Conservation (phyloP, 805 yeast species). For the Nakazawaea ernobii region DNA sequence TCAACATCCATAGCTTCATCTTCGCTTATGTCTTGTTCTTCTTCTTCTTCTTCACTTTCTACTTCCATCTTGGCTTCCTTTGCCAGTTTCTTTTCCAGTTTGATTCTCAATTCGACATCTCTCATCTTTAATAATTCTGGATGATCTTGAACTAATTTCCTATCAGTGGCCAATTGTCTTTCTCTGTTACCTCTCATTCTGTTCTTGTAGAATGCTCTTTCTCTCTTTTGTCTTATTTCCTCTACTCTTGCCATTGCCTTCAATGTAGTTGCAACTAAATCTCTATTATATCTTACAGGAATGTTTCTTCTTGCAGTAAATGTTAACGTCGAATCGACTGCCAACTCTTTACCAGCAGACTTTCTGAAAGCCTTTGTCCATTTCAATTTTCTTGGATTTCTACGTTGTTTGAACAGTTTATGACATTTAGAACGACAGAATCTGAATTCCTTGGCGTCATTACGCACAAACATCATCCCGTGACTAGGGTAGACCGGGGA, state of each 20-base stretch:
- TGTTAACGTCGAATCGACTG: constrained; percentile 92
- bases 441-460: constrained; percentile 95
- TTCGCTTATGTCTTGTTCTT: constrained; percentile 37
- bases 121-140: constrained; percentile 89
- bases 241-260: constrained; percentile 95
- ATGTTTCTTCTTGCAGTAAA: constrained; percentile 97
- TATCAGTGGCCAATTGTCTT: constrained; percentile 76
- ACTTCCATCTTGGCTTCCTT: constrained; percentile 43
- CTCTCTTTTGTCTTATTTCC: constrained; percentile 93
- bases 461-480: constrained; percentile 96
- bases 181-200: constrained; percentile 98
- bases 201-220: constrained; percentile 97
- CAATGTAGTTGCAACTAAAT: constrained; percentile 87
- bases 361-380: constrained; percentile 99
- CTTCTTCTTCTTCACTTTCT: constrained; percentile 38
- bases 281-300: constrained; percentile 97
- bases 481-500: constrained; percentile 93
- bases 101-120: constrained; percentile 83
- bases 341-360: constrained; percentile 98
- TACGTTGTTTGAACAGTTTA: constrained; percentile 93
- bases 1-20: constrained; percentile 38
- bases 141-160: constrained; percentile 80
- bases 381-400: constrained; percentile 95
- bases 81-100: constrained; percentile 64
- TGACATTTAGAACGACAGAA: constrained; percentile 98